Base-by-base conservation (phyloP, 2,329 filamentous ascomycete genomes). In the Botrytis tulipae region DNA sequence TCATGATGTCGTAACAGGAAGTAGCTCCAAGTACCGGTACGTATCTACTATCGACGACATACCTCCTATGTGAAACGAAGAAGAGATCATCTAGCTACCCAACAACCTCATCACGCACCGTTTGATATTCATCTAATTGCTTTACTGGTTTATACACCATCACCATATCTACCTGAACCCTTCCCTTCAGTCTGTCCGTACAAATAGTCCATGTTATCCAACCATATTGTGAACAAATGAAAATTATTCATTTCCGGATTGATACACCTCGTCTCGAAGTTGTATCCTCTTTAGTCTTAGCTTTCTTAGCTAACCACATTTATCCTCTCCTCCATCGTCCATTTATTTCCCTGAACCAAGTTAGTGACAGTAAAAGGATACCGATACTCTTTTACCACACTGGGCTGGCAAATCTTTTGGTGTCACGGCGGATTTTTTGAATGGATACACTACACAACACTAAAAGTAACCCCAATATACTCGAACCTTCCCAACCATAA, bases 401-500 rank as follows among this genome's bases (percentile, higher is more conserved):
- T 63, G 60, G 60, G 60, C 37, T 42, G 60, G 60, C 60, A 63
- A 63, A 63, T 42, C 20, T 51, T 37, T 37, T 68, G 46, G 48
- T 68, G 46, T 68, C 44, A 67, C 63, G 32, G 35, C 48, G 6
- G 25, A 42, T 54, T 29, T 42, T 68, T 68, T 57, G 48, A 37
- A 68, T 68, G 65, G 35, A 54, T 68, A 71, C 46, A 25, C 14
- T 57, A 72, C 40, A 72, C 57, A 63, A 65, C 57, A 62, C 69
- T 62, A 71, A 69, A 61, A 63, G 32, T 51, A 67, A 54, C 44
- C 48, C 65, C 65, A 71, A 62, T 37, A 46, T 46, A 62, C 69
- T 71, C 59, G 69, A 71, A 71, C 69, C 57, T 71, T 70, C 69
- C 57, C 59, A 71, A 71, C 69, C 69, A 71, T 60, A 71, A 29